Evolutionary conservation across 495 filamentous ascomycete species (phyloP).

Genomic region (Xylaria flabelliformis): DNA sequence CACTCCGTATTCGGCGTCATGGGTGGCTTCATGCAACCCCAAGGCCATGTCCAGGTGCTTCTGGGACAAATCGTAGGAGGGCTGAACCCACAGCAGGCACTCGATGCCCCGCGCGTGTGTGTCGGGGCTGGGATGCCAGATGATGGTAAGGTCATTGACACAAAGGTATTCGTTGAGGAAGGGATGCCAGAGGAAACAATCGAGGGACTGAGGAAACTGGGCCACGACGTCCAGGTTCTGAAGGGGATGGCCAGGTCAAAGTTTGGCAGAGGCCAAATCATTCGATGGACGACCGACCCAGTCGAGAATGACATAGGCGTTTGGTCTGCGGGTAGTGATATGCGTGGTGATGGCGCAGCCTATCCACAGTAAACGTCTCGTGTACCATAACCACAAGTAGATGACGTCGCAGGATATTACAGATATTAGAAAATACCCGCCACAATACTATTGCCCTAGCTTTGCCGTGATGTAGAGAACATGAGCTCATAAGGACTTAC

Average conservation of each 20-base stretch:
- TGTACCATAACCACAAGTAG: not conserved
- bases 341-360: conserved; percentile 85
- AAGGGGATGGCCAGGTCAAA: conserved; percentile 68
- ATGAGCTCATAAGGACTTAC: not conserved
- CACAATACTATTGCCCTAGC: not conserved
- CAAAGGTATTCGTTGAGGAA: conserved; percentile 78
- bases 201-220: conserved; percentile 68
- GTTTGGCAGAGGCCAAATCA: conserved; percentile 93
- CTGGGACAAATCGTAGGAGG: conserved; percentile 88
- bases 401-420: not conserved
- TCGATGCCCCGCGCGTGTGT: conserved; percentile 89
- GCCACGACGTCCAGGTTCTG: conserved; percentile 76
- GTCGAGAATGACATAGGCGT: conserved; percentile 69
- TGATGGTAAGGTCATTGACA: conserved; percentile 43
- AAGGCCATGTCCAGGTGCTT: conserved; percentile 94
- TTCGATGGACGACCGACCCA: conserved; percentile 68
- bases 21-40: conserved; percentile 99
- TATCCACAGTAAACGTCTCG: conserved; percentile 34
- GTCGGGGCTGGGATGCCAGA: conserved; percentile 73
- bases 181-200: conserved; percentile 74
- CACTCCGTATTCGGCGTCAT: conserved; percentile 93
- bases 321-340: conserved; percentile 87
- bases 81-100: conserved; percentile 83
- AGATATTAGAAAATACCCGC: not conserved
- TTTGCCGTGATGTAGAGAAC: not conserved